phyloP scores from a whole-genome alignment of 1,284 basidiomycete genomes.

The Irpex sp. region DNA sequence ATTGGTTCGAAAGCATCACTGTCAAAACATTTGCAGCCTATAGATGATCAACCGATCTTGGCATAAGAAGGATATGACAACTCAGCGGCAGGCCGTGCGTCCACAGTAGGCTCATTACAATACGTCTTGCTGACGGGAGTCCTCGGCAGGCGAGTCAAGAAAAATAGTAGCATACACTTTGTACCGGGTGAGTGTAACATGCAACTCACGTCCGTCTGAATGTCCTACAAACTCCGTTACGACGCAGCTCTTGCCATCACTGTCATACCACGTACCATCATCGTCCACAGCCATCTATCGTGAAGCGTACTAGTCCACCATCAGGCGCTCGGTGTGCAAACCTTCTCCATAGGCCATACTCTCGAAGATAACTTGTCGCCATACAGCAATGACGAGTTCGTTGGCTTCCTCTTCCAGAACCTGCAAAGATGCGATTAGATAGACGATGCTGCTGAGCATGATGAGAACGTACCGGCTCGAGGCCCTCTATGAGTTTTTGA shows the following conservation, averaged over 20 bases:
- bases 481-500: constrained; percentile 77
- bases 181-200: constrained; percentile 16
- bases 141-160: neutral
- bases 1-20: neutral
- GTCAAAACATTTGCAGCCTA: neutral
- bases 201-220: constrained; percentile 25
- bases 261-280: constrained; percentile 21
- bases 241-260: constrained; percentile 25
- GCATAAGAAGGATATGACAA: constrained; percentile 1
- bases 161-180: constrained; percentile 10
- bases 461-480: constrained; percentile 69
- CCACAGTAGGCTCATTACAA: constrained; percentile 1
- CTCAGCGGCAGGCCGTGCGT: constrained; percentile 8
- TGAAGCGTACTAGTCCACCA: constrained; percentile 51
- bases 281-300: neutral
- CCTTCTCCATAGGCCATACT: constrained; percentile 86
- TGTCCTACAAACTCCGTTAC: constrained; percentile 29
- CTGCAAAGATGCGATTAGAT: constrained; percentile 34
- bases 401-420: constrained; percentile 86
- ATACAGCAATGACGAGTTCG: constrained; percentile 71
- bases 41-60: constrained; percentile 7
- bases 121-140: constrained; percentile 3
- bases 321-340: constrained; percentile 72
- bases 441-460: neutral
- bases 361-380: constrained; percentile 89